Conservation (phyloP, 2,329 filamentous ascomycete genomes). For the Ophioceras dolichostomum region DNA sequence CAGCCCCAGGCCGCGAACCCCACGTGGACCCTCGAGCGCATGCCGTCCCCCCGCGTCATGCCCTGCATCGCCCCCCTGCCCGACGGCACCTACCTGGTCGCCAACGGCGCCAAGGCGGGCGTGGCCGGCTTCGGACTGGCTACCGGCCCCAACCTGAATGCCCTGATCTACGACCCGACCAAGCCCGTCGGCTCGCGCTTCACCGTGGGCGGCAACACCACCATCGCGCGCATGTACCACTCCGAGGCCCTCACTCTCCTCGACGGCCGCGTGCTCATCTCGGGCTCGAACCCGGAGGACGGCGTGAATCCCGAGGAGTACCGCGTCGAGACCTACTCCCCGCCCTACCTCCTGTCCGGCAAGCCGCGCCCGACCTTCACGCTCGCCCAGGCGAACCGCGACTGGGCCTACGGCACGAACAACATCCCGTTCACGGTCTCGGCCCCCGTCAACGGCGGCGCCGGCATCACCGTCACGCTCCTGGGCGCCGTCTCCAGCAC, state of each 20-base stretch:
- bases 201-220: constrained; percentile 40
- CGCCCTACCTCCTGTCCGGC: constrained; percentile 37
- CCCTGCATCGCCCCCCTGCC: constrained; percentile 40
- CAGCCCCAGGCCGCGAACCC: constrained; percentile 33
- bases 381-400: constrained; percentile 27
- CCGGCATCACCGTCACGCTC: constrained; percentile 26
- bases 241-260: constrained; percentile 41
- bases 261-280: constrained; percentile 41
- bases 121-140: constrained; percentile 41
- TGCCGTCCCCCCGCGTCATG: constrained; percentile 43
- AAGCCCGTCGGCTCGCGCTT: constrained; percentile 35
- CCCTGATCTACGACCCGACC: constrained; percentile 38
- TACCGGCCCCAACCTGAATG: constrained; percentile 31
- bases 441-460: constrained; percentile 17
- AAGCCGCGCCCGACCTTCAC: constrained; percentile 31
- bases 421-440: constrained; percentile 22
- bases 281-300: constrained; percentile 34
- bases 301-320: constrained; percentile 34
- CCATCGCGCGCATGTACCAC: constrained; percentile 41
- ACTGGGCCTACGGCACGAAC: constrained; percentile 31
- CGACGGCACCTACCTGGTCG: constrained; percentile 42
- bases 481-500: constrained; percentile 37
- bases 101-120: constrained; percentile 38
- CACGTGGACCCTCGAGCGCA: constrained; percentile 43
- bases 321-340: constrained; percentile 41